Evolutionary conservation across 345 rosid species (phyloP).

Genomic region (Dovyalis caffra): DNA sequence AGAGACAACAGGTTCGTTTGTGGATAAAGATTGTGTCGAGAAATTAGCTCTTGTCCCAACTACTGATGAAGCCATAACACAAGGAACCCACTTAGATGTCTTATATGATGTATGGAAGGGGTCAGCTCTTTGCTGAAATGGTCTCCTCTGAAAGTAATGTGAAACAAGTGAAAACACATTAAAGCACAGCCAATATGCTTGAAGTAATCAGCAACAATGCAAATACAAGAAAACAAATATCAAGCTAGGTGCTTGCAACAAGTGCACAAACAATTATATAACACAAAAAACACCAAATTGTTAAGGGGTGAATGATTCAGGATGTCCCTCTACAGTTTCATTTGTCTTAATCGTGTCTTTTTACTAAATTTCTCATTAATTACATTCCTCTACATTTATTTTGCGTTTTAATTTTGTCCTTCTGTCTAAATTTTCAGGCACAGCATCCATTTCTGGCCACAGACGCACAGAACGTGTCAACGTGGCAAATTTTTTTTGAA

Average conservation of each 20-base stretch:
- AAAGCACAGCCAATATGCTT: not conserved
- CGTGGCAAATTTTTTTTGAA: too few species aligned
- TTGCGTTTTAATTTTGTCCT: too few species aligned
- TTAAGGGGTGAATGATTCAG: too few species aligned
- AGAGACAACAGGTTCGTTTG: conserved; percentile 77
- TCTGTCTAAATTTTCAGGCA: too few species aligned
- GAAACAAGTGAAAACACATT: not conserved
- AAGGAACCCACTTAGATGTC: conserved; percentile 34
- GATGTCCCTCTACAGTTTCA: too few species aligned
- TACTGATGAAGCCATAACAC: conserved; percentile 50
- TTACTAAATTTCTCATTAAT: too few species aligned
- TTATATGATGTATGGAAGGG: conserved; percentile 24
- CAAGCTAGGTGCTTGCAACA: not conserved
- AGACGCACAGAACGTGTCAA: too few species aligned
- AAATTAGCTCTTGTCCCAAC: conserved; percentile 34
- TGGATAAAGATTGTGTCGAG: conserved; percentile 48
- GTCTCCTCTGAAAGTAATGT: conserved; percentile 46
- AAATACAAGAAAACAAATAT: not conserved
- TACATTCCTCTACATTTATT: too few species aligned
- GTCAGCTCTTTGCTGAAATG: conserved; percentile 25
- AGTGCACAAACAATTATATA: not conserved
- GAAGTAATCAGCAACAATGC: not conserved
- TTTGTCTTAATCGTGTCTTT: too few species aligned
- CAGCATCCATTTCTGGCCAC: too few species aligned
- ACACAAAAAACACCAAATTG: too few species aligned